Percentiles rank a stretch among this genome's conserved stretches.
Conservation (phyloP, 2,329 filamentous ascomycete species). For the Scedosporium dehoogii region DNA sequence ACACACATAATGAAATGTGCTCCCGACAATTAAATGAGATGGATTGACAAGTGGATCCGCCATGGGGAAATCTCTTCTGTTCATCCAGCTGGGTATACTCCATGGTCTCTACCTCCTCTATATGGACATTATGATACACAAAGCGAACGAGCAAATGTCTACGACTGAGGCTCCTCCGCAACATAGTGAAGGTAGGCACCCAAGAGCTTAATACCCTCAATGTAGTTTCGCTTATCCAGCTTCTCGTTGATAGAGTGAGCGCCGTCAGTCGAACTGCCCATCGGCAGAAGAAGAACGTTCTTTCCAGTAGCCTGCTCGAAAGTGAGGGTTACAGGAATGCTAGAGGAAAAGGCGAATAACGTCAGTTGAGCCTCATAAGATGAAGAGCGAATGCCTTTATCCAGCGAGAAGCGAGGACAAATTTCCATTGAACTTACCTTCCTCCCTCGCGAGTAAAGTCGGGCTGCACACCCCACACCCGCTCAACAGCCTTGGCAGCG, state of each 20-base stretch:
- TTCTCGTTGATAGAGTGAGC: conserved; percentile 99
- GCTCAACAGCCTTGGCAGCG: conserved; percentile 89
- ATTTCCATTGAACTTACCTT: conserved; percentile 46
- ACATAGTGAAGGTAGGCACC: conserved; percentile 95
- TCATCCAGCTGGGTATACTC: too few relatives aligned
- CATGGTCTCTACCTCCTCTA: too few relatives aligned
- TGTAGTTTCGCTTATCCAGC: conserved; percentile 93
- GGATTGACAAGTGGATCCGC: too few relatives aligned
- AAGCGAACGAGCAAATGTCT: conserved; percentile 7
- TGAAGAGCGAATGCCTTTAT: neutral
- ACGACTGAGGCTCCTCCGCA: conserved; percentile 65
- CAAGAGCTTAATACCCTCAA: conserved; percentile 92
- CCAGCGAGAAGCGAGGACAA: neutral
- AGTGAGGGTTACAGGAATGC: conserved; percentile 91
- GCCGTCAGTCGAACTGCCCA: conserved; percentile 94
- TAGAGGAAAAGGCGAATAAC: conserved; percentile 22
- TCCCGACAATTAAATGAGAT: too few relatives aligned
- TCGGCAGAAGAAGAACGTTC: conserved; percentile 89
- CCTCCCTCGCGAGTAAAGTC: conserved; percentile 96
- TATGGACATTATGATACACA: neutral
- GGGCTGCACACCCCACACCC: conserved; percentile 86
- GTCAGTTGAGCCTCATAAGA: conserved; percentile 9
- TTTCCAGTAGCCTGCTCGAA: conserved; percentile 98
- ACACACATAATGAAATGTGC: too few relatives aligned
- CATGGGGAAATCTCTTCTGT: too few relatives aligned